These are phyloP conservation scores for Sclerospora graminicola DNA, from an alignment of 352 stramenopile species.

Conservation along the genomic window DNA sequence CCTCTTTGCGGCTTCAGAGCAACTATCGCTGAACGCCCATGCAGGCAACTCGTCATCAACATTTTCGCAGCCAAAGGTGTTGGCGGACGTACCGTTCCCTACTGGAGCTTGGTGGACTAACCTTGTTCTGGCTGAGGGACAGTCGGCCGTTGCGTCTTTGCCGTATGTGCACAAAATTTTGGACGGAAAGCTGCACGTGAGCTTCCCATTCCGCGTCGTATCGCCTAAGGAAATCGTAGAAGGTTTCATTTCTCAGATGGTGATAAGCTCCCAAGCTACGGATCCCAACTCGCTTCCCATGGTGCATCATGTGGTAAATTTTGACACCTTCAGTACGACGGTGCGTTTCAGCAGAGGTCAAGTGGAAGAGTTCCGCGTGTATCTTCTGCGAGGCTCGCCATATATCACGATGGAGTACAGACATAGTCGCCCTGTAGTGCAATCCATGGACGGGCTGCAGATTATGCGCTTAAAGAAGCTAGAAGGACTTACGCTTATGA, in stretches of 20 bases:
- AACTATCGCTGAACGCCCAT: constrained; percentile 14
- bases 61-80: constrained; percentile 3
- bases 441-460: constrained; percentile 35
- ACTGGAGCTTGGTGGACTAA: constrained; percentile 80
- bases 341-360: constrained; percentile 40
- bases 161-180: constrained; percentile 56
- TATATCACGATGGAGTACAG: constrained; percentile 71
- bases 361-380: constrained; percentile 33
- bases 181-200: constrained; percentile 50
- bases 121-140: constrained; percentile 54
- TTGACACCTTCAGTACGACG: constrained; percentile 58
- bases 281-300: constrained; percentile 3
- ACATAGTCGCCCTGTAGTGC: constrained; percentile 38
- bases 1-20: constrained; percentile 44
- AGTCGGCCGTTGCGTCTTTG: constrained; percentile 46
- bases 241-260: constrained; percentile 62
- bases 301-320: constrained; percentile 49
- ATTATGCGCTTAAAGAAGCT: constrained; percentile 42
- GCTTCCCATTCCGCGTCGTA: constrained; percentile 75
- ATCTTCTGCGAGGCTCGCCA: constrained; percentile 68
- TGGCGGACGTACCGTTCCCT: constrained; percentile 56
- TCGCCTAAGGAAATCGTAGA: constrained; percentile 41
- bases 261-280: constrained; percentile 24
- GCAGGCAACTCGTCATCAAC: constrained; percentile 6
- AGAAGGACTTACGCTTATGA: constrained; percentile 26